Conservation (phyloP, 108 stramenopile species). For the Pseudonitzschia multiseries region DNA sequence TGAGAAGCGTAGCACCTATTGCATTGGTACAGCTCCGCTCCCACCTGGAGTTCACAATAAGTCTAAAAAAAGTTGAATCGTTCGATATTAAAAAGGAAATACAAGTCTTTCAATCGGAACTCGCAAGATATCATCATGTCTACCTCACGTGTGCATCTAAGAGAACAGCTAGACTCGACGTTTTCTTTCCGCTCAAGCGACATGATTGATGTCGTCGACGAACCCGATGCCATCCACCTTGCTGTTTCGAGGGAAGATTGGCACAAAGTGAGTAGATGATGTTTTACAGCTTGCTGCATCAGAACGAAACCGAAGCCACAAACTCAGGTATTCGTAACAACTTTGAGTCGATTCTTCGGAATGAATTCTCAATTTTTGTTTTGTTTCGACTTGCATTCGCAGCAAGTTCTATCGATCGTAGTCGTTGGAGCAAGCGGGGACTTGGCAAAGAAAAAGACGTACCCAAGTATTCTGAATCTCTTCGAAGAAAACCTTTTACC, state of each 20-base stretch:
- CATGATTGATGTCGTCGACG: neutral
- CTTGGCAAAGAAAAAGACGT: slow-evolving; percentile 97
- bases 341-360: neutral
- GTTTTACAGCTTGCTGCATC: neutral
- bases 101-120: neutral
- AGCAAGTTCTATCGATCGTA: slow-evolving; percentile 64
- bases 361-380: neutral
- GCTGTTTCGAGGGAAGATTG: slow-evolving; percentile 29
- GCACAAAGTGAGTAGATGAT: slow-evolving; percentile 25
- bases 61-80: neutral
- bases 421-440: slow-evolving; percentile 94
- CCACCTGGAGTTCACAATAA: neutral
- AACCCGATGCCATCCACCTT: slow-evolving; percentile 7
- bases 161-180: neutral
- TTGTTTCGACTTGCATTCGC: neutral
- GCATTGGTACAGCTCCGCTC: neutral
- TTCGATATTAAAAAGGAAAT: neutral
- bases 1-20: neutral
- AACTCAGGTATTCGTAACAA: too few relatives aligned
- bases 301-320: too few relatives aligned
- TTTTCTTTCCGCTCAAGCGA: slow-evolving; percentile 10
- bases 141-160: neutral
- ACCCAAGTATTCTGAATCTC: slow-evolving; percentile 89
- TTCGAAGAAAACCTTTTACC: slow-evolving; percentile 76
- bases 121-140: neutral